Evolutionary conservation across 768 basidiomycete genomes (phyloP).

Genomic region (Porpolomopsis calyptriformis): DNA sequence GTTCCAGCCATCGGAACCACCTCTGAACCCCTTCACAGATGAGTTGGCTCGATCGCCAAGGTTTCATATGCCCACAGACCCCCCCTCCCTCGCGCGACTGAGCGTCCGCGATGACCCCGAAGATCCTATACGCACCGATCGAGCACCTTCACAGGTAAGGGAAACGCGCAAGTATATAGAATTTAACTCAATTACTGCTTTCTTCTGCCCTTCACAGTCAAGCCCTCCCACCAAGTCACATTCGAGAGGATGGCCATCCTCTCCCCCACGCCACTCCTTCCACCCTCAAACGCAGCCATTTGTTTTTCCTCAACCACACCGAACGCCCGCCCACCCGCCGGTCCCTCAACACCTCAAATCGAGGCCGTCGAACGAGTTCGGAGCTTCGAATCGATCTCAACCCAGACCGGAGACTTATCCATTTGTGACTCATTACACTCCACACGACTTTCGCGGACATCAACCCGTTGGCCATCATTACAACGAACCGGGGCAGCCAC

Average conservation of each 20-base stretch:
- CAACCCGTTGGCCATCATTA: neutral
- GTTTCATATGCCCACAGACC: conserved; percentile 21
- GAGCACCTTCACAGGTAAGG: conserved; percentile 2
- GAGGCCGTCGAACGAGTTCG: neutral
- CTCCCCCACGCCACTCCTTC: neutral
- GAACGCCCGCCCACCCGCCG: too few relatives aligned
- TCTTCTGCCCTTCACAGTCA: neutral
- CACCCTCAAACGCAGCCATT: neutral
- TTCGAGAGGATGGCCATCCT: too few relatives aligned
- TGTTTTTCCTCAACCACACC: neutral
- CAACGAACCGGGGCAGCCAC: neutral
- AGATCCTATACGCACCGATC: conserved; percentile 7
- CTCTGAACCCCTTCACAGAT: conserved; percentile 21
- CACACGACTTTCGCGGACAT: neutral
- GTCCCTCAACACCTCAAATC: neutral
- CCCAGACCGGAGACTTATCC: neutral
- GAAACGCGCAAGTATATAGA: neutral
- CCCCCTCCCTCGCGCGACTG: conserved; percentile 34
- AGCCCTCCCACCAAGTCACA: too few relatives aligned
- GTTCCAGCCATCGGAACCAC: neutral
- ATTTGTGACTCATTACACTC: neutral
- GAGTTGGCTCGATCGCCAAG: conserved; percentile 36
- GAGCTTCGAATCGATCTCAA: neutral
- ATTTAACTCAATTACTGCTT: neutral
- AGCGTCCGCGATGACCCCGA: conserved; percentile 31